Percentiles rank a stretch among this genome's conserved stretches.
Evolutionary conservation across 2,329 filamentous ascomycete genomes (phyloP).

Genomic region (Alternaria ethzedia): DNA sequence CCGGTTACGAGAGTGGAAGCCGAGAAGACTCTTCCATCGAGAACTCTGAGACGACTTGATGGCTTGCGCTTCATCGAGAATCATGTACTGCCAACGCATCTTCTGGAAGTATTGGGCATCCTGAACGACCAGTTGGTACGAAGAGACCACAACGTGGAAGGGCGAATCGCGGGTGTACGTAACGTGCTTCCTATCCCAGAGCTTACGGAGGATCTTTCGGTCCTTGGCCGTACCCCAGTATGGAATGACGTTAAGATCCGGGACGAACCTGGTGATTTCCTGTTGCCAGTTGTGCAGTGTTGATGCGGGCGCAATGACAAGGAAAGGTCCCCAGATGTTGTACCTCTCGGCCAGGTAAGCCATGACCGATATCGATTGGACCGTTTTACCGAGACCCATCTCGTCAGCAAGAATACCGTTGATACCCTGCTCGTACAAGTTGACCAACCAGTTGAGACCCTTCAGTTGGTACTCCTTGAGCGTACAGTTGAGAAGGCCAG

Average conservation of each 20-base stretch:
- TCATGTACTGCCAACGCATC: slow-evolving; percentile 99
- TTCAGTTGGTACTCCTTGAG: slow-evolving; percentile 99
- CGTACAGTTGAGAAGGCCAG: slow-evolving; percentile 89
- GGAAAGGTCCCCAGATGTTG: slow-evolving; percentile 96
- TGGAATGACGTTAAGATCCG: slow-evolving; percentile 90
- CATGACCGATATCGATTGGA: slow-evolving; percentile 99
- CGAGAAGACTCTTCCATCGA: slow-evolving; percentile 92
- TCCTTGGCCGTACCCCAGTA: slow-evolving; percentile 97
- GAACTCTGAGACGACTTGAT: slow-evolving; percentile 98
- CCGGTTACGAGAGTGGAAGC: slow-evolving; percentile 94
- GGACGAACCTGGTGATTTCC: slow-evolving; percentile 94
- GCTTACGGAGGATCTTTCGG: slow-evolving; percentile 94
- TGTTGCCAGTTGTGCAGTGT: slow-evolving; percentile 99
- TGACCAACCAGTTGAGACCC: slow-evolving; percentile 98
- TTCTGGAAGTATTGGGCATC: slow-evolving; percentile 98
- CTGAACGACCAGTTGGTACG: slow-evolving; percentile 94
- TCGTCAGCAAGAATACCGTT: slow-evolving; percentile 98
- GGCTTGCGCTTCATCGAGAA: slow-evolving; percentile 95
- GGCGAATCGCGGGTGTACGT: slow-evolving; percentile 92
- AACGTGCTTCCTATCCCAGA: slow-evolving; percentile 98
- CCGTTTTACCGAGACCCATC: slow-evolving; percentile 99
- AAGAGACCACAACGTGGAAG: slow-evolving; percentile 96
- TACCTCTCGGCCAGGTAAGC: slow-evolving; percentile 96
- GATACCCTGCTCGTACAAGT: slow-evolving; percentile 98
- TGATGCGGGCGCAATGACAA: slow-evolving; percentile 94